Evolutionary conservation across 768 basidiomycete genomes (phyloP).

Genomic region (Collybia mongolica): DNA sequence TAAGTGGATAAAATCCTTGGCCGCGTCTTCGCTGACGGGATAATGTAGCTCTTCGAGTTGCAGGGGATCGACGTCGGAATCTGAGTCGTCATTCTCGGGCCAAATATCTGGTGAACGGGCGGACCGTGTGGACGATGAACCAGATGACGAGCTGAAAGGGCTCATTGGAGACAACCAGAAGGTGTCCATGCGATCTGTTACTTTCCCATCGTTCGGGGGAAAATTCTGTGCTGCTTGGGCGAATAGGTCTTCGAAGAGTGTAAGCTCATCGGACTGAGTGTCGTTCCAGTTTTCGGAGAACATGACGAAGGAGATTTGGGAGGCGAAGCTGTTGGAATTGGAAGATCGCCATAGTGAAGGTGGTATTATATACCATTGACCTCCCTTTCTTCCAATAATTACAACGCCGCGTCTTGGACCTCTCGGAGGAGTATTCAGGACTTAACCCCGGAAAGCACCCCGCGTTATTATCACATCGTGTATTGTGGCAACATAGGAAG

Average conservation of each 20-base stretch:
- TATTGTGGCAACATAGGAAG: conserved; percentile 9
- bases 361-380: conserved; percentile 9
- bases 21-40: background rate
- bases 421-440: conserved; percentile 5
- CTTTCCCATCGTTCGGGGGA: conserved; percentile 7
- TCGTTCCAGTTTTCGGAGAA: conserved; percentile 9
- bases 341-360: conserved; percentile 5
- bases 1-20: background rate
- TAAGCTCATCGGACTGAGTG: conserved; percentile 9
- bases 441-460: conserved; percentile 10
- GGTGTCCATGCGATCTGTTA: background rate
- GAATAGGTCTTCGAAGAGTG: conserved; percentile 17
- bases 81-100: conserved; percentile 2
- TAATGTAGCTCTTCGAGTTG: background rate
- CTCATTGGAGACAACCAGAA: conserved; percentile 2
- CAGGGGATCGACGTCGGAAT: conserved; percentile 7
- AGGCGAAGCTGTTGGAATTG: background rate
- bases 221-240: conserved; percentile 10
- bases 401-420: conserved; percentile 3
- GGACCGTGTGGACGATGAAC: conserved; percentile 5
- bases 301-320: conserved; percentile 5
- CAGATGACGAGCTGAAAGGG: conserved; percentile 7
- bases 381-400: conserved; percentile 10
- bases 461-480: conserved; percentile 24
- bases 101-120: background rate